phyloP scores from a whole-genome alignment of 768 basidiomycete genomes.

The Serendipita sp. region DNA sequence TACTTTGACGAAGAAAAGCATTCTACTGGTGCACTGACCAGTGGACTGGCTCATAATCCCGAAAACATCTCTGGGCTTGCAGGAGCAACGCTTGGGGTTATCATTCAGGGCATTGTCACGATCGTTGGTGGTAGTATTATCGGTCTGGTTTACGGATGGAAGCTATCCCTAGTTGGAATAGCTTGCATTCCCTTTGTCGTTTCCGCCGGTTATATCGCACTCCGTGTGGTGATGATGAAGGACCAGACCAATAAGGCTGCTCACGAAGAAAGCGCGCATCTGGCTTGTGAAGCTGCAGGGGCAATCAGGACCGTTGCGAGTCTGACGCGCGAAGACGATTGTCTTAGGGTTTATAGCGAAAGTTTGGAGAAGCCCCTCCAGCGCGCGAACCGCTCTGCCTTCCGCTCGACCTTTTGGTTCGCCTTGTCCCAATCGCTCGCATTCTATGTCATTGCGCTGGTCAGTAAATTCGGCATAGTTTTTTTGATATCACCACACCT shows the following conservation, averaged over 20 bases:
- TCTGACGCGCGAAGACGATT: conserved; percentile 74
- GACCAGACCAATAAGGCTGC: conserved; percentile 66
- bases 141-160: conserved; percentile 21
- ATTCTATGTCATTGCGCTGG: conserved; percentile 72
- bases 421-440: conserved; percentile 56
- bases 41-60: conserved; percentile 23
- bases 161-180: conserved; percentile 21
- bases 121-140: conserved; percentile 20
- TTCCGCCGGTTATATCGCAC: conserved; percentile 22
- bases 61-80: conserved; percentile 24
- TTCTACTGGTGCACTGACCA: conserved; percentile 27
- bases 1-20: conserved; percentile 28
- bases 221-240: conserved; percentile 63
- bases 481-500: no score
- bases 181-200: conserved; percentile 14
- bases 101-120: conserved; percentile 22
- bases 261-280: conserved; percentile 67
- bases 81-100: conserved; percentile 22
- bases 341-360: conserved; percentile 43
- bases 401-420: conserved; percentile 52
- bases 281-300: conserved; percentile 83
- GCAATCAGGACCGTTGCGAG: conserved; percentile 84
- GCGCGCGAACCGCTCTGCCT: conserved; percentile 43
- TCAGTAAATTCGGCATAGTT: conserved; percentile 18
- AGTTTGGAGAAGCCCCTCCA: conserved; percentile 58